Base-by-base conservation (phyloP, 495 filamentous ascomycete genomes). In the Cairneyella variabilis region DNA sequence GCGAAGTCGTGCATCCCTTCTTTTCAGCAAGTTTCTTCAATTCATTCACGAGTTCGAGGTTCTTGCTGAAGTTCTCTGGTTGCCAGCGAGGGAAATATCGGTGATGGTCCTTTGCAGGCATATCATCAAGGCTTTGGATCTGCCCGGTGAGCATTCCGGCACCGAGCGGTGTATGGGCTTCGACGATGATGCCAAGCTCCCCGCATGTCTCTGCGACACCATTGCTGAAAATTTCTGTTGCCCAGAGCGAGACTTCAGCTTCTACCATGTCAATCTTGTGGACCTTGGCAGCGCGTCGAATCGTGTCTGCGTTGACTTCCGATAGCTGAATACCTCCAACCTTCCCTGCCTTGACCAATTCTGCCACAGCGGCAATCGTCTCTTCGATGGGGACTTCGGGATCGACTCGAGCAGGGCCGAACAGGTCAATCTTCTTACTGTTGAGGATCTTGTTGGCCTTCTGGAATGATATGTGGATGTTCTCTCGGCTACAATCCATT, bases 351-450 rank as follows among this genome's bases (percentile, higher is more conserved):
- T 89, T 77, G 20, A 92, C 74, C 0, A 64, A 74, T 62, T 78
- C 69, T 61, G 84, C 68, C 22, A 88, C 61, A 11, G 61, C 67
- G 4, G 66, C 75, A 34, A 79, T 73, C 12, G 80, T 77, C 12
- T 65, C 69, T 21, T 70, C 68, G 52, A 76, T 51, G 2, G 72
- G 68, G 1, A 79, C 76, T 0, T 79, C 78, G 2, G 74, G 74
- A 59, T 95, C 89, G 23, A 89, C 76, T 2, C 90, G 73, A 14
- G 85, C 88, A 57, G 70, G 82, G 66, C 91, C 84, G 57, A 90
- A 96, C 50, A 90, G 77, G 66, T 95, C 89, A 45, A 95, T 69
- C 56, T 75, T 83, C 74, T 83, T 86, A 4, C 84, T 86, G 39
- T 83, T 78, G 11, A 89, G 72, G 37, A 76, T 67, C 21, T 62